A percentile compares a stretch with the other conserved stretches of the same genome.
Conservation (phyloP, 163 green algal species). For the Scenedesmus sp. region DNA sequence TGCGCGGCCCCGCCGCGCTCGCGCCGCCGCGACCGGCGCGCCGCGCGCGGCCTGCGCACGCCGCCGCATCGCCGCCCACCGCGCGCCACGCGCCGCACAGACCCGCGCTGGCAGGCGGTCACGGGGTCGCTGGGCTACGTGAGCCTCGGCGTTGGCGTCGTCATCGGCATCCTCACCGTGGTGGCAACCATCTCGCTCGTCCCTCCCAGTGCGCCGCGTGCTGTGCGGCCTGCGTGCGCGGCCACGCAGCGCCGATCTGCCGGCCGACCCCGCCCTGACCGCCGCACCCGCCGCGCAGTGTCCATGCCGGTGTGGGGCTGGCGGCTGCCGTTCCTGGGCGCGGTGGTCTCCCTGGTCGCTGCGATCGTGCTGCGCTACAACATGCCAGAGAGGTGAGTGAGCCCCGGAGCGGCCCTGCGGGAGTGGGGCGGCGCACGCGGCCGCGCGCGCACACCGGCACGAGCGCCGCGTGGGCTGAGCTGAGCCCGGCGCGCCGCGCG, state of each 20-base stretch:
- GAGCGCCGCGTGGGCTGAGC: too few species aligned
- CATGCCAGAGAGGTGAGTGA: slow-evolving; percentile 37
- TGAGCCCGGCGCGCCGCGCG: too few species aligned
- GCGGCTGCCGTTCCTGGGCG: slow-evolving; percentile 33
- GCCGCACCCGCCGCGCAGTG: too few species aligned
- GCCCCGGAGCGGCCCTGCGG: too few species aligned
- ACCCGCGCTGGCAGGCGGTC: slow-evolving; percentile 17
- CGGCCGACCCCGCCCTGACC: too few species aligned
- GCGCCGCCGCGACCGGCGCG: neutral
- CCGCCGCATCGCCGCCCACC: too few species aligned
- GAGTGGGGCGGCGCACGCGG: too few species aligned
- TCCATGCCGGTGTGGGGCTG: slow-evolving; percentile 37
- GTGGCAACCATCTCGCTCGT: neutral
- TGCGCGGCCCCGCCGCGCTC: neutral
- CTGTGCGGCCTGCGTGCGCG: too few species aligned
- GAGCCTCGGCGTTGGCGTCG: slow-evolving; percentile 30
- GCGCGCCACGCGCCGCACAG: too few species aligned
- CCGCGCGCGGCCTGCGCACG: neutral
- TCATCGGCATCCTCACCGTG: slow-evolving; percentile 34
- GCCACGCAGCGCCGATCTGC: too few species aligned
- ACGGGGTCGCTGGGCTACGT: slow-evolving; percentile 41
- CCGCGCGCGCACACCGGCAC: too few species aligned
- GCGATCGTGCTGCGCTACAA: slow-evolving; percentile 36
- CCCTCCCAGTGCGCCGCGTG: neutral
- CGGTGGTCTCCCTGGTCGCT: slow-evolving; percentile 9